These are phyloP conservation scores for Peronospora belbahrii DNA, from an alignment of 352 stramenopile genomes.

Conservation along the genomic window DNA sequence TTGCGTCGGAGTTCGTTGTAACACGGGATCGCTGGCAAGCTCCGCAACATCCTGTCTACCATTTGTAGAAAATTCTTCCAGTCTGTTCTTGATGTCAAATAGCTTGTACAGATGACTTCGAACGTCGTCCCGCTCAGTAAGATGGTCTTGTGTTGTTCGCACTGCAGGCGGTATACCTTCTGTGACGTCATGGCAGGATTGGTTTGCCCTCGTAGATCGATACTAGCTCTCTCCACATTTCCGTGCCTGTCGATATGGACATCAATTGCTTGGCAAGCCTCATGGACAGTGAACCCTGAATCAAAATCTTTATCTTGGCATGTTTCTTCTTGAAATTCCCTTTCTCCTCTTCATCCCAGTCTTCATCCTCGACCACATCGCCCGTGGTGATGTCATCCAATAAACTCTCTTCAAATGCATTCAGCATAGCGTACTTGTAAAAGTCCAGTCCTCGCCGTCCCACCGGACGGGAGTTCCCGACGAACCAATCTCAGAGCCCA, in stretches of 20 bases:
- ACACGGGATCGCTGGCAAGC: too few species aligned
- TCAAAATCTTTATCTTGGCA: background rate
- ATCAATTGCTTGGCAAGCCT: constrained; percentile 6
- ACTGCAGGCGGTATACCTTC: background rate
- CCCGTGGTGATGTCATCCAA: background rate
- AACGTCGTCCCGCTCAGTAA: background rate
- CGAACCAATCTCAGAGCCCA: too few species aligned
- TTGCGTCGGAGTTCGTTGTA: background rate
- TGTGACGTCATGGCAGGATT: background rate
- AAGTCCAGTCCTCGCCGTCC: constrained; percentile 12
- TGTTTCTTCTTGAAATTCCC: constrained; percentile 10
- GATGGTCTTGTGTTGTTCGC: background rate
- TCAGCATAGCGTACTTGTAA: constrained; percentile 12
- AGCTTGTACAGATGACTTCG: background rate
- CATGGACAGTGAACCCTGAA: constrained; percentile 7
- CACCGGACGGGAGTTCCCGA: constrained; percentile 2
- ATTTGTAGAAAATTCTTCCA: too few species aligned
- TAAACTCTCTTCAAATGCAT: constrained; percentile 10
- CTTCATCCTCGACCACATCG: background rate
- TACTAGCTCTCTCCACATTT: constrained; percentile 5
- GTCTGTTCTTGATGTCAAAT: background rate
- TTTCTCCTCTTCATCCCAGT: constrained; percentile 1
- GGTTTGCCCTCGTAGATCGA: constrained; percentile 6
- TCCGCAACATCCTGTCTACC: too few species aligned
- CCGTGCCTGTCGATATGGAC: constrained; percentile 6